phyloP scores from a whole-genome alignment of 176 grass and related monocot genomes.

The Tuctoria greenei region DNA sequence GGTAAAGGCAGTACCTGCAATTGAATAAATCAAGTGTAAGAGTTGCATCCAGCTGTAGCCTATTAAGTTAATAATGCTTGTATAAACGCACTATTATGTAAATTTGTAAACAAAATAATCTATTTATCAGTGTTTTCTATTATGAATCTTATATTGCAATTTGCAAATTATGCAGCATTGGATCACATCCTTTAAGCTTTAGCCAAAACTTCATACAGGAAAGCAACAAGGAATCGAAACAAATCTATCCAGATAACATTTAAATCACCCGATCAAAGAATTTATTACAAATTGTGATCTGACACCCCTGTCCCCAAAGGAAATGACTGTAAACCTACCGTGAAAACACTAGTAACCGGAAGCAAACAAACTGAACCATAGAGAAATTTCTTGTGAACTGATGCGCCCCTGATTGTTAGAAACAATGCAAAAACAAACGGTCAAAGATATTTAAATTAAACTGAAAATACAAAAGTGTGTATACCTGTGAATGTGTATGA shows the following conservation, averaged over 20 bases:
- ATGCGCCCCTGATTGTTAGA: conserved; percentile 53
- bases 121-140: not conserved
- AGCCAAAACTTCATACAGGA: not conserved
- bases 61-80: conserved; percentile 1
- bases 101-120: not conserved
- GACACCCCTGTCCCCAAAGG: not conserved
- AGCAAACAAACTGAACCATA: conserved; percentile 81
- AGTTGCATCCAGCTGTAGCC: conserved; percentile 6
- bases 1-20: conserved; percentile 89
- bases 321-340: conserved; percentile 52
- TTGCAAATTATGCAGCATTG: conserved; percentile 21
- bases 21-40: conserved; percentile 21
- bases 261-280: not conserved
- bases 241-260: not conserved
- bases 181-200: conserved; percentile 16
- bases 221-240: not conserved
- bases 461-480: conserved; percentile 5
- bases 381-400: conserved; percentile 81
- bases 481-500: not conserved
- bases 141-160: conserved; percentile 14
- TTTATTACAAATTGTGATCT: conserved; percentile 3
- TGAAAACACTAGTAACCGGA: conserved; percentile 66
- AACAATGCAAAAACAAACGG: conserved; percentile 34
- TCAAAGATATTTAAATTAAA: conserved; percentile 20
- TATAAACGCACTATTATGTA: not conserved